Conservation (phyloP, 495 filamentous ascomycete species). For the Penicillium cinerascens region DNA sequence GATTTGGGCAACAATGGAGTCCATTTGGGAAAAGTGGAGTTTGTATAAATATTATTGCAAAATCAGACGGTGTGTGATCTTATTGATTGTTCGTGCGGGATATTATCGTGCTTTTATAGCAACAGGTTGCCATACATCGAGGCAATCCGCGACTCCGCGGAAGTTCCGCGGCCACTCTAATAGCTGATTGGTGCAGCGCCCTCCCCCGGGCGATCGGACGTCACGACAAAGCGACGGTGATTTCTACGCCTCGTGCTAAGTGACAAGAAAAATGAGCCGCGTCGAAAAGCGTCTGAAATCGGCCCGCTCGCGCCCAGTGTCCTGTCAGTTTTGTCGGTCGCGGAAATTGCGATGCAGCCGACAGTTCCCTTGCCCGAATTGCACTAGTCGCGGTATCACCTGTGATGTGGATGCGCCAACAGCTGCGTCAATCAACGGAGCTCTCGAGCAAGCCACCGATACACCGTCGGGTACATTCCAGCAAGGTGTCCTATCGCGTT, state of each 20-base stretch:
- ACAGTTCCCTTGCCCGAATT: slow-evolving; percentile 40
- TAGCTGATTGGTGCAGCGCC: slow-evolving; percentile 10
- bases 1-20: slow-evolving; percentile 25
- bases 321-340: slow-evolving; percentile 43
- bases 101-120: slow-evolving; percentile 3
- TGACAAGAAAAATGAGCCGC: slow-evolving; percentile 5
- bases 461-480: neutral
- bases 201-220: neutral
- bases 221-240: neutral
- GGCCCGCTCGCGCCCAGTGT: slow-evolving; percentile 27
- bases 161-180: slow-evolving; percentile 18
- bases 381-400: slow-evolving; percentile 30
- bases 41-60: too few relatives aligned
- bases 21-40: slow-evolving; percentile 15
- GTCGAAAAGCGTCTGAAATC: slow-evolving; percentile 7
- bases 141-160: slow-evolving; percentile 8
- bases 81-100: too few relatives aligned
- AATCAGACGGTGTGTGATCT: too few relatives aligned
- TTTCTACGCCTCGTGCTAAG: neutral
- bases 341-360: slow-evolving; percentile 47
- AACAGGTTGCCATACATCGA: neutral
- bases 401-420: slow-evolving; percentile 25
- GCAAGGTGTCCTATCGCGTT: slow-evolving; percentile 17
- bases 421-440: neutral
- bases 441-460: neutral